Base-by-base conservation (phyloP, 78 protist genomes). In the Andalucia godoyi region DNA sequence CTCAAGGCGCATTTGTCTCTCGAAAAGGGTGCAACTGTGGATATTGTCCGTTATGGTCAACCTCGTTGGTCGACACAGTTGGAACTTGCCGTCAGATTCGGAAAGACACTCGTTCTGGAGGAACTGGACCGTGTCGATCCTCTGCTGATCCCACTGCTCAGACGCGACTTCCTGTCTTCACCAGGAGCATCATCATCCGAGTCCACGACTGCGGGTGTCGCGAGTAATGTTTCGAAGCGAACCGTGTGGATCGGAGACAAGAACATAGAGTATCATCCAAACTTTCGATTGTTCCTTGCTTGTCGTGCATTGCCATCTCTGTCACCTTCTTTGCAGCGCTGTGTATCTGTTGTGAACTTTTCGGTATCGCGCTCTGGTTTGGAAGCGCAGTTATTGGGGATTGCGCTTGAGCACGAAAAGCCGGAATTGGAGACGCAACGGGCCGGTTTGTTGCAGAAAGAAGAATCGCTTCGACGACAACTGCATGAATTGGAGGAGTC, bases 11-110 rank as follows among this genome's bases (percentile, higher is more conserved):
- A 62, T 23, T 46, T 87, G 59, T 46, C 50, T 29, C 30, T 4
- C 27, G n/a, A 32, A 6, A 5, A 52, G 10, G 62, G 27, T 2
- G 76, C 10, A 12, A 33, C 62, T 2, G 27, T 59, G 36, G 91
- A 89, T 40, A 41, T 50, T n/a, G 33, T 50, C 27, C 46, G 58
- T 2, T 70, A 38, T 39, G 46, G 70, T 25, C 91, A 81, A 25
- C 57, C 76, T 2, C 49, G 65, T 15, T 79, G 86, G 57, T 9
- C 57, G 33, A 66, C 39, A 45, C 57, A 45, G 33, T 57, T 91
- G 32, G 96, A 91, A 76, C 83, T 87, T 2, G 86, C 88, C n/a
- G 89, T 91, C n/a, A 73, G 93, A 18, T 91, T 86, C 59, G 96
- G 96, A 51, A 84, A 85, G 76, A 84, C 90, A 15, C 62, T 86